A percentile compares a stretch with the other conserved stretches of the same genome.
Evolutionary conservation across 768 basidiomycete species (phyloP).

Genomic region (Lactarius sp.): DNA sequence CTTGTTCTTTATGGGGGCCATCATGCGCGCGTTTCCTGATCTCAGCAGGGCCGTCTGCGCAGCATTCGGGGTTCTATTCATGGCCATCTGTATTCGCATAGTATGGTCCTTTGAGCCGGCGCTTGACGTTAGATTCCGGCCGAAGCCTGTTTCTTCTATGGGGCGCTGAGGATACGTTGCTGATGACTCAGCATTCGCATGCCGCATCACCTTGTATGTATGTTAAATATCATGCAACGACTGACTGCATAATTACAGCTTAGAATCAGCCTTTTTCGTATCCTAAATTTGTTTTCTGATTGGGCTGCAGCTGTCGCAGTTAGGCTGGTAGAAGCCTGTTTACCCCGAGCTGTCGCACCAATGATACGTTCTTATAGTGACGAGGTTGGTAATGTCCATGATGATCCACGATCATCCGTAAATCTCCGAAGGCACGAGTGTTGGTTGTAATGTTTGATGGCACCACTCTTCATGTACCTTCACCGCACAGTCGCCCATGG

Average conservation of each 20-base stretch:
- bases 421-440: too few species aligned
- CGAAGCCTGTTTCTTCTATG: constrained; percentile 5
- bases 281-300: not conserved
- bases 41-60: not conserved
- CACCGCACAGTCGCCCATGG: too few species aligned
- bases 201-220: not conserved
- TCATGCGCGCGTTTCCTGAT: constrained; percentile 6
- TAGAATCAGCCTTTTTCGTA: not conserved
- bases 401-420: too few species aligned
- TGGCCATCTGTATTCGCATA: not conserved
- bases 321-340: too few species aligned
- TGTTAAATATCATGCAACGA: not conserved
- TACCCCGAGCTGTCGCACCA: too few species aligned
- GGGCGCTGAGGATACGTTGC: not conserved
- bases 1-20: constrained; percentile 1
- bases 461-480: too few species aligned
- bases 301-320: not conserved
- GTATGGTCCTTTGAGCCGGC: constrained; percentile 15
- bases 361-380: too few species aligned
- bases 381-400: too few species aligned
- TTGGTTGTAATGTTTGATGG: too few species aligned
- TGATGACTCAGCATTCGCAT: not conserved
- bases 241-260: not conserved
- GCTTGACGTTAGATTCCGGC: constrained; percentile 9
- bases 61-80: not conserved